Evolutionary conservation across 1,139 yeast genomes (phyloP).

Genomic region (Candida sanyaensis): DNA sequence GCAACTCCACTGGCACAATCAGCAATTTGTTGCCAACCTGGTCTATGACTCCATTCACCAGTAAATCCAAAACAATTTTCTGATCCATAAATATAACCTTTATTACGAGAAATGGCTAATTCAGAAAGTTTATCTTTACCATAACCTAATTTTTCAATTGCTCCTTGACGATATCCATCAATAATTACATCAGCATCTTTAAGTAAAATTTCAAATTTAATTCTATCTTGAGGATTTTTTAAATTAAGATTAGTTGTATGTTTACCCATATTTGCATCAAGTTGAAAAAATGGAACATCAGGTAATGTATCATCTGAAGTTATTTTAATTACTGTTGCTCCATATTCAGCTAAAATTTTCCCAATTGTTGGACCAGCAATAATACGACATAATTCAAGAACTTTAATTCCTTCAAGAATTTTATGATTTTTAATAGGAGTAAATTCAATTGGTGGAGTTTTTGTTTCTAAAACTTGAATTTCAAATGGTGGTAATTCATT

Average conservation of each 20-base stretch:
- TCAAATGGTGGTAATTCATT: conserved; percentile 23
- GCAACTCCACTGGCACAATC: conserved; percentile 35
- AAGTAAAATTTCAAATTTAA: conserved; percentile 23
- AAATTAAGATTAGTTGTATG: conserved; percentile 29
- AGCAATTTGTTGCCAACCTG: conserved; percentile 41
- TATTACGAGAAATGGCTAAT: conserved; percentile 25
- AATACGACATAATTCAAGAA: conserved; percentile 30
- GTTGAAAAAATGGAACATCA: conserved; percentile 34
- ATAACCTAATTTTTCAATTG: conserved; percentile 28
- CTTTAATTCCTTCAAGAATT: conserved; percentile 29
- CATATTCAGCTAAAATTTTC: conserved; percentile 31
- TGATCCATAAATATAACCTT: conserved; percentile 31
- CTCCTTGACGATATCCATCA: conserved; percentile 32
- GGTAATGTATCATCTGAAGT: conserved; percentile 25
- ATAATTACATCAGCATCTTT: conserved; percentile 29
- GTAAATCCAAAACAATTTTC: conserved; percentile 34
- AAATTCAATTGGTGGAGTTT: conserved; percentile 24
- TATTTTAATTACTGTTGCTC: conserved; percentile 32
- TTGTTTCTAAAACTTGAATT: conserved; percentile 20
- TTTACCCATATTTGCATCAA: conserved; percentile 33
- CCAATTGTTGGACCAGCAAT: conserved; percentile 36
- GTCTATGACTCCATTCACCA: conserved; percentile 29
- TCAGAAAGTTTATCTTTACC: conserved; percentile 24
- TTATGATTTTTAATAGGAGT: conserved; percentile 15
- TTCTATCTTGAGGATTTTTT: conserved; percentile 24